These are phyloP conservation scores for Aspergillus arachidicola DNA, from an alignment of 2,329 filamentous ascomycete species.

Conservation along the genomic window DNA sequence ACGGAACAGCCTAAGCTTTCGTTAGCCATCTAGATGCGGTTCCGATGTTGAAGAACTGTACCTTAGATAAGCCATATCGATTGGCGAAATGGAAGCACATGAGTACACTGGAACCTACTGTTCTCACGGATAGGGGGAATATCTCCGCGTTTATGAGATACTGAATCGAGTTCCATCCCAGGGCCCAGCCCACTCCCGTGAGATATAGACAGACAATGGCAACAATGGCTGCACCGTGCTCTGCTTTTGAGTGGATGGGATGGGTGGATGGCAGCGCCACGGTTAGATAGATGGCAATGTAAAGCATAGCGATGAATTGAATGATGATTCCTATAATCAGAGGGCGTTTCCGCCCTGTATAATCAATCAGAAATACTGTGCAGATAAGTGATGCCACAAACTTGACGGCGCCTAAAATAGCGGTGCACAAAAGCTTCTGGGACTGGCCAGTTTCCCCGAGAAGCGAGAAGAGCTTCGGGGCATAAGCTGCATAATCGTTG, in stretches of 20 bases:
- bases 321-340: slow-evolving; percentile 52
- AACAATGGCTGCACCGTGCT: slow-evolving; percentile 25
- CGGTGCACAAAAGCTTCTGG: slow-evolving; percentile 71
- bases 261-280: slow-evolving; percentile 31
- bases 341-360: slow-evolving; percentile 68
- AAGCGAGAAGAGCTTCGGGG: slow-evolving; percentile 70
- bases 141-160: slow-evolving; percentile 52
- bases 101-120: slow-evolving; percentile 44
- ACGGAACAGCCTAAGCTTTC: slow-evolving; percentile 15
- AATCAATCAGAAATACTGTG: slow-evolving; percentile 74
- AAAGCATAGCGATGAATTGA: slow-evolving; percentile 56
- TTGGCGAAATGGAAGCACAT: slow-evolving; percentile 50
- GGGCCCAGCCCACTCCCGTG: slow-evolving; percentile 48
- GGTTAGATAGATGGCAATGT: slow-evolving; percentile 56
- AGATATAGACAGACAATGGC: slow-evolving; percentile 50
- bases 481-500: slow-evolving; percentile 53
- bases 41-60: slow-evolving; percentile 40
- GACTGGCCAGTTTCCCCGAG: slow-evolving; percentile 68
- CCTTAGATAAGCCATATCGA: slow-evolving; percentile 35
- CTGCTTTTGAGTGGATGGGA: slow-evolving; percentile 20
- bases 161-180: slow-evolving; percentile 52
- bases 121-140: slow-evolving; percentile 47
- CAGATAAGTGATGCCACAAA: slow-evolving; percentile 66
- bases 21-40: neutral
- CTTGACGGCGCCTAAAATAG: slow-evolving; percentile 74